Evolutionary conservation across 2,329 filamentous ascomycete species (phyloP), one percentile per base, ranked within the genome.

Genomic region (Nothophaeocryptopus gaeumannii): DNA sequence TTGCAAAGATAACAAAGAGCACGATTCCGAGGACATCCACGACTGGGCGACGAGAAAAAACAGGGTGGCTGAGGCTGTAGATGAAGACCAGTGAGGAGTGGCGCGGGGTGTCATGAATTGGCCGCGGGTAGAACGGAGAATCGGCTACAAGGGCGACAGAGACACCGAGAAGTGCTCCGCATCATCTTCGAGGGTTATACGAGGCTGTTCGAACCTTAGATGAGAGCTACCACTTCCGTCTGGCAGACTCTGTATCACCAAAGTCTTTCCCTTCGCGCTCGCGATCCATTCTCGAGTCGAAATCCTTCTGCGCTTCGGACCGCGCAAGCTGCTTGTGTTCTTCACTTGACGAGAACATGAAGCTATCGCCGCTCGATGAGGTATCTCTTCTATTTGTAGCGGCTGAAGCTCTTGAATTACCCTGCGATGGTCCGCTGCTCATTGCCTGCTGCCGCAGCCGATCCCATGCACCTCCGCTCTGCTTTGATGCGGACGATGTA

Each of bases 221-320:
- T n/a, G n/a, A n/a, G n/a, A n/a, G n/a, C 20, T 26, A 26, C 20
- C 20, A 26, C 7, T 26, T 26, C 7, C 20, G 20, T 26, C 20
- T 26, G 4, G 20, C 20, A 26, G 20, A 26, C 20, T 7, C 20
- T 26, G 4, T 45, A 11, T 63, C 63, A 5, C 59, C 53, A 51
- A 75, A 76, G 43, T 73, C 67, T n/a, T 68, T 69, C 0, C 74
- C 76, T 45, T 69, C 68, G 44, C 77, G 63, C 55, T 79, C 77
- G 49, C 68, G 67, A 55, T 79, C 77, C 5, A 79, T 54, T 37
- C 72, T 64, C 13, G 70, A 69, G 56, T 79, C 75, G 54, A 79
- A 79, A 20, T 78, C 74, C 45, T 65, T 70, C 61, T 79, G 76
- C 20, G 74, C 74, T 52, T 75, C 70, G 35, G 67, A 58, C 51